Base-by-base conservation (phyloP, 2,329 filamentous ascomycete species). In the Hypoxylon sp. region DNA sequence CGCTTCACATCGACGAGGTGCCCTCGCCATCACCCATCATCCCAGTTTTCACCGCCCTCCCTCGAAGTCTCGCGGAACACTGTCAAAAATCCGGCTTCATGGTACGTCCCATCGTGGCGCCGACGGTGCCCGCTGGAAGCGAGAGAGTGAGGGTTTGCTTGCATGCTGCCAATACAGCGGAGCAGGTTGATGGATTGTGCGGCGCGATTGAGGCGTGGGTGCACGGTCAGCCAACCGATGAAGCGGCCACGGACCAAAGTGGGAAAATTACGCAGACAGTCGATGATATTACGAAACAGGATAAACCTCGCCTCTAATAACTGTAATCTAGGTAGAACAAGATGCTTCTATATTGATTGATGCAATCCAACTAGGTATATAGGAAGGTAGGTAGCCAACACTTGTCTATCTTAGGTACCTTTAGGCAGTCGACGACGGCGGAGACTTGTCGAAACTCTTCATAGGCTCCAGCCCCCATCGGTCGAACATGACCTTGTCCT, bases 391-490 rank as follows among this genome's bases (percentile, higher is more conserved):
- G 21, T 9, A 25, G 21, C 21, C 9, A 25, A 25, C 21, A n/a
- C n/a, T n/a, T n/a, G n/a, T n/a, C n/a, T n/a, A n/a, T n/a, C n/a
- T n/a, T n/a, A n/a, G 12, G 23, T 42, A 29, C 32, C 11, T 17
- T n/a, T 46, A 23, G 7, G 7, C 16, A 9, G 26, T 26, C 1
- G 36, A 13, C 7, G 43, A 30, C 7, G 49, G 46, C 5, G 55
- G 40, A 44, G 56, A 61, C 42, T 63, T 63, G 9, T 61, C 57
- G 54, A 67, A 55, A 54, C 69, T 68, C 76, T 73, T 63, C 90
- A 96, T 96, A 1, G 91, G 89, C 65, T 83, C 79, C 51, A 94
- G 74, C 0, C 91, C 91, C 88, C 90, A 96, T 41, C 84, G 81
- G 2, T 86, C 82, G 73, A 96, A 95, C 84, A 96, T 90, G 30